Percentiles rank a stretch among this genome's conserved stretches.
Evolutionary conservation across 768 basidiomycete species (phyloP).

Genomic region (Wakefieldia striispora): DNA sequence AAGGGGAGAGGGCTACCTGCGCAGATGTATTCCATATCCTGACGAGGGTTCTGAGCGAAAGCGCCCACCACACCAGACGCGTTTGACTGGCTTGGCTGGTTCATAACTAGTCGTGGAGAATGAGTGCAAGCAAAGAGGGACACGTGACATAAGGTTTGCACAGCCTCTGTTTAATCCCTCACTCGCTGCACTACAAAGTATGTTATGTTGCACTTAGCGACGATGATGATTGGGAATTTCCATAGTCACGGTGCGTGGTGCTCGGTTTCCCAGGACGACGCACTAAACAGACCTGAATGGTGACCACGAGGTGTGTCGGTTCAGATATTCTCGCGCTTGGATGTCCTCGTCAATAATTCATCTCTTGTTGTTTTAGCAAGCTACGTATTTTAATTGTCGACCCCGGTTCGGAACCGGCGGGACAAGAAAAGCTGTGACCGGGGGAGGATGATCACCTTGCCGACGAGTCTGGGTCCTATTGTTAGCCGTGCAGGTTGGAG

Average conservation of each 20-base stretch:
- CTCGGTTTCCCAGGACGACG: constrained; percentile 13
- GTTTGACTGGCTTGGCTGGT: constrained; percentile 34
- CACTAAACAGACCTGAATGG: neutral
- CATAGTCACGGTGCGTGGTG: constrained; percentile 12
- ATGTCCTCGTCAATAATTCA: neutral
- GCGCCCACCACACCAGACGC: constrained; percentile 32
- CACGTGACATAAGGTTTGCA: constrained; percentile 17
- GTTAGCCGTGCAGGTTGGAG: constrained; percentile 31
- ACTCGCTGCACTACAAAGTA: neutral
- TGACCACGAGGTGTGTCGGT: neutral
- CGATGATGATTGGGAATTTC: constrained; percentile 12
- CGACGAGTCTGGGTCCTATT: constrained; percentile 53
- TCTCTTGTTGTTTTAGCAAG: neutral
- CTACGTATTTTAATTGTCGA: constrained; percentile 1
- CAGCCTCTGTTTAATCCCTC: constrained; percentile 3
- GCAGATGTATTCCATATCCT: constrained; percentile 83
- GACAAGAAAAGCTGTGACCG: constrained; percentile 16
- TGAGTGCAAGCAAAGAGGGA: neutral
- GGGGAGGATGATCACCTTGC: constrained; percentile 51
- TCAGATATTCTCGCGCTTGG: neutral
- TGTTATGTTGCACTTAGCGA: constrained; percentile 12
- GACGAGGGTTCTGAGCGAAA: constrained; percentile 41
- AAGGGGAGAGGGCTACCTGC: constrained; percentile 55
- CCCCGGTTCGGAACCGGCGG: constrained; percentile 16
- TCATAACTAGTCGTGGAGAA: constrained; percentile 34